phyloP scores from a whole-genome alignment of 2,329 filamentous ascomycete genomes.

The Microcyclosporella mali region DNA sequence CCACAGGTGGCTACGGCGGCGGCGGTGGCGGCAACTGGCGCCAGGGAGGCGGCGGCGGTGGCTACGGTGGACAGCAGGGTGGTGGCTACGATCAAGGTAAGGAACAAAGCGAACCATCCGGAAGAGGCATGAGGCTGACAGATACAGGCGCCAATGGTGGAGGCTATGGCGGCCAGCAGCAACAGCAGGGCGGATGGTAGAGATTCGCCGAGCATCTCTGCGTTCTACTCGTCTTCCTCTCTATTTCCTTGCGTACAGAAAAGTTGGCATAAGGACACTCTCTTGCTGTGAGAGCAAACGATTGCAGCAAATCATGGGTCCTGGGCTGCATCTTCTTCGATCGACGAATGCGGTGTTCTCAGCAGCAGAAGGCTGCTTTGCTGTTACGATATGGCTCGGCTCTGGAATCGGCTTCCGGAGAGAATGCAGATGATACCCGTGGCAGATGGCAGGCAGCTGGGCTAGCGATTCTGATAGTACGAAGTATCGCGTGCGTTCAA shows the following conservation, averaged over 20 bases:
- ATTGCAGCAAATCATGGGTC: constrained; percentile 11
- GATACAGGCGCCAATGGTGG: constrained; percentile 21
- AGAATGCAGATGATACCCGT: constrained; percentile 17
- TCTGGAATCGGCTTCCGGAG: constrained; percentile 10
- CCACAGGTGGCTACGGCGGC: background rate
- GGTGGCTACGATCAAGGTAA: constrained; percentile 18
- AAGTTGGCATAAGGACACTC: constrained; percentile 14
- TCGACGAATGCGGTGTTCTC: constrained; percentile 6
- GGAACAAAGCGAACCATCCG: background rate
- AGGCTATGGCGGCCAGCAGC: constrained; percentile 25
- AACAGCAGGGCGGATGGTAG: constrained; percentile 20
- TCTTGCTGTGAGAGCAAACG: constrained; percentile 11
- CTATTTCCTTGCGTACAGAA: constrained; percentile 2
- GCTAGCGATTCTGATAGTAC: background rate
- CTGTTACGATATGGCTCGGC: constrained; percentile 12
- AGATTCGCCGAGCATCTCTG: constrained; percentile 5
- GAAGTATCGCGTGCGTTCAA: too few species aligned
- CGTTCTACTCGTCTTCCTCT: background rate
- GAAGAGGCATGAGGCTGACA: constrained; percentile 9
- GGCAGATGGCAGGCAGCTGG: constrained; percentile 4
- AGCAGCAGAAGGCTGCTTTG: constrained; percentile 12
- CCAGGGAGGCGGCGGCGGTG: constrained; percentile 19
- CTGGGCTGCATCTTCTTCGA: constrained; percentile 9
- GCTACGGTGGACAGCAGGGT: constrained; percentile 15
- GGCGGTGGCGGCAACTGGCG: constrained; percentile 25